Conservation (phyloP, 176 grass and related monocot genomes). For the Triticum turgidum region DNA sequence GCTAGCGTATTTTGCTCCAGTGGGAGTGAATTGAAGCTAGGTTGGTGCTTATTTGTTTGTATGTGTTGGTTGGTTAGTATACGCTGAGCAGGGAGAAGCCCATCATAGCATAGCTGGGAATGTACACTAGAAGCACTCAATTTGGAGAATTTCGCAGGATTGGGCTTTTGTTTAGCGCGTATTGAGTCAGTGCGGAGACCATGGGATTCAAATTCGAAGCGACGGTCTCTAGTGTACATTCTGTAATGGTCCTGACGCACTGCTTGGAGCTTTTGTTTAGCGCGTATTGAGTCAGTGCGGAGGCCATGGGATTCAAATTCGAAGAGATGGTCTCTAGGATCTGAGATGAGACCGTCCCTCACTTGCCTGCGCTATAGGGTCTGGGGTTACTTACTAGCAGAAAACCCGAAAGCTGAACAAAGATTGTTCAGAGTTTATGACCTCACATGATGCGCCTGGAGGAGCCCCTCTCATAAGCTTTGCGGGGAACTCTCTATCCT, state of each 20-base stretch:
- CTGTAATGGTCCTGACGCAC: no score
- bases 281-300: neutral
- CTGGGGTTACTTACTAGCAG: neutral
- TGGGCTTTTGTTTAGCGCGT: no score
- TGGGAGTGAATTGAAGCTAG: neutral
- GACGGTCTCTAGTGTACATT: no score
- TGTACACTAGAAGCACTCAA: neutral
- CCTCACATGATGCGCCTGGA: no score
- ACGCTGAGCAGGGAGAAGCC: neutral
- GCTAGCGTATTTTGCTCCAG: neutral
- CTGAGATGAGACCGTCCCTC: neutral
- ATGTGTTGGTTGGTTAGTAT: neutral
- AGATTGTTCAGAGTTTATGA: neutral
- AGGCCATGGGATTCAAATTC: neutral
- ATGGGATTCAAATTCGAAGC: no score
- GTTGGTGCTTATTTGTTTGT: neutral
- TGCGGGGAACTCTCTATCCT: neutral
- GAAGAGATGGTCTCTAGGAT: neutral
- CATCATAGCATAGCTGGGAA: neutral
- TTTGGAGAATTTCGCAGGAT: neutral
- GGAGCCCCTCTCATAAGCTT: neutral
- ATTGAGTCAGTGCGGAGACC: no score
- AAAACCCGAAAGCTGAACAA: neutral
- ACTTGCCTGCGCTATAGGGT: neutral
- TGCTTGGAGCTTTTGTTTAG: neutral